phyloP scores from a whole-genome alignment of 2,329 filamentous ascomycete species.

The Chaetothyriales sp. region DNA sequence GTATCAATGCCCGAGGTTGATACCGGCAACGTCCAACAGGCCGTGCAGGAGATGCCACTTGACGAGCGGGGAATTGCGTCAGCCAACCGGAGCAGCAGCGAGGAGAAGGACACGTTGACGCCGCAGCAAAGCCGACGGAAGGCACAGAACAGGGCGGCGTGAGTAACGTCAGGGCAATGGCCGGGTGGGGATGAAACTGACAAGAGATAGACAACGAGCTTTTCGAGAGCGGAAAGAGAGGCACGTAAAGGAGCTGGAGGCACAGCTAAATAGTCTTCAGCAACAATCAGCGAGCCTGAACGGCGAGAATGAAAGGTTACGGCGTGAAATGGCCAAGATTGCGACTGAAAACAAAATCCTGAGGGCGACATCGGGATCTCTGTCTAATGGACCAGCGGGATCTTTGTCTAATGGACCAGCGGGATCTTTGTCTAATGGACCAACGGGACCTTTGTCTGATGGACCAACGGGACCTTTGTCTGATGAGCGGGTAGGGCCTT shows the following conservation, averaged over 20 bases:
- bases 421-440: constrained; percentile 13
- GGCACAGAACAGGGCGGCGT: constrained; percentile 61
- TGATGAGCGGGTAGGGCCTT: constrained; percentile 43
- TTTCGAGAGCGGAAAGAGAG: constrained; percentile 93
- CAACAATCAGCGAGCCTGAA: constrained; percentile 57
- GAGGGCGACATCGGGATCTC: constrained; percentile 52
- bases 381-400: constrained; percentile 18
- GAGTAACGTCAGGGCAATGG: constrained; percentile 25
- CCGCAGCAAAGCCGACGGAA: constrained; percentile 49
- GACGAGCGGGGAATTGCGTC: constrained; percentile 20
- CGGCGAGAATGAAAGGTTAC: constrained; percentile 75
- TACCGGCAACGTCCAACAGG: constrained; percentile 20
- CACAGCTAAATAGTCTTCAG: constrained; percentile 66
- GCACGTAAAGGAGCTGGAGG: constrained; percentile 84
- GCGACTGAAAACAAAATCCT: constrained; percentile 88
- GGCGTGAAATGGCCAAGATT: constrained; percentile 67
- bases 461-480: constrained; percentile 14
- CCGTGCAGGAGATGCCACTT: constrained; percentile 19
- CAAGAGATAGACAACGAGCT: constrained; percentile 62
- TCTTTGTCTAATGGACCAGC: constrained; percentile 14
- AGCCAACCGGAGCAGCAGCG: constrained; percentile 31
- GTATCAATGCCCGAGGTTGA: constrained; percentile 20
- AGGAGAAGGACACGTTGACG: constrained; percentile 41
- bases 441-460: constrained; percentile 48
- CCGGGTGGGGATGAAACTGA: neutral